Percentiles rank a stretch among this genome's conserved stretches.
These are phyloP conservation scores for Clarkia xantiana DNA, from an alignment of 345 rosid genomes.

Conservation along the genomic window DNA sequence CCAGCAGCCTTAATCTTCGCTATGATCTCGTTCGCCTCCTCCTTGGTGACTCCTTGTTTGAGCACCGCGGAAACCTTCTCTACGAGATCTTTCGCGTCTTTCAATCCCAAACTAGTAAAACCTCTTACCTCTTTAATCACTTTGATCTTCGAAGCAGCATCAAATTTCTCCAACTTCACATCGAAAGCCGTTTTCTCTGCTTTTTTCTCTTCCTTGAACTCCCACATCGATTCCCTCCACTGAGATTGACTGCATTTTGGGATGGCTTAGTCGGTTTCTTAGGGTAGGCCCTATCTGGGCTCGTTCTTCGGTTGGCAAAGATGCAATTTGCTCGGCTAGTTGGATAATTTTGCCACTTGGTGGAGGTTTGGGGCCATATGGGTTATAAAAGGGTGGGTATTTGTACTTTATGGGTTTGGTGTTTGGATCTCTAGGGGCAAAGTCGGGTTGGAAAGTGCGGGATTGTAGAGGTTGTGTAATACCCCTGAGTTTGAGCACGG, in stretches of 20 bases:
- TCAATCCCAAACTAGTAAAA: conserved; percentile 24
- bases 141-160: conserved; percentile 25
- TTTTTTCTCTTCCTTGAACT: conserved; percentile 18
- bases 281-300: conserved; percentile 9
- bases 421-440: conserved; percentile 37
- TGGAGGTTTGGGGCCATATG: conserved; percentile 45
- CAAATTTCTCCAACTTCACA: conserved; percentile 35
- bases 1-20: conserved; percentile 37
- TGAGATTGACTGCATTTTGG: conserved; percentile 10
- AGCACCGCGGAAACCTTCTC: conserved; percentile 24
- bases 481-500: conserved; percentile 8
- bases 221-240: conserved; percentile 15
- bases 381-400: conserved; percentile 36
- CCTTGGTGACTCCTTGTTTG: conserved; percentile 32
- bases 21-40: conserved; percentile 21
- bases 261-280: conserved; percentile 8
- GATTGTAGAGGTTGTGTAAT: conserved; percentile 23
- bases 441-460: conserved; percentile 39
- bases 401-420: conserved; percentile 30
- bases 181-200: conserved; percentile 14
- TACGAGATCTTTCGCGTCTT: conserved; percentile 33
- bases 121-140: conserved; percentile 28
- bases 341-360: conserved; percentile 34
- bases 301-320: conserved; percentile 9
- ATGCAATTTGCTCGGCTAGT: conserved; percentile 39